Evolutionary conservation across 441 rosid genomes (phyloP), one percentile per base, ranked within the genome.

Genomic region (Populus hybrid): DNA sequence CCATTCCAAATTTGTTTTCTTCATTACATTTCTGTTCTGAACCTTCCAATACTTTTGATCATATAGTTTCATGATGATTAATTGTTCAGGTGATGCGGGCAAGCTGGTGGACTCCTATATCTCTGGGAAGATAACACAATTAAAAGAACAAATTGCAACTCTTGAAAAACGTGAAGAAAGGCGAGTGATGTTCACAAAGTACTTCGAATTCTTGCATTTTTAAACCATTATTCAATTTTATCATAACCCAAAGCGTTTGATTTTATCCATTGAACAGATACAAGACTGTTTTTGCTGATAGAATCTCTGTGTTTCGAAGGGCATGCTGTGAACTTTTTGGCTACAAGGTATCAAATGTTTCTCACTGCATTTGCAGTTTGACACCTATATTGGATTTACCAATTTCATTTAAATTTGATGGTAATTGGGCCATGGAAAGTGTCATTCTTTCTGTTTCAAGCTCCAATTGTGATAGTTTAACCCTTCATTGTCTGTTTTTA

Each of bases 311-410:
- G 75, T 94, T 95, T 85, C 88, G 98, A 83, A 90, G 97, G 86
- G 99, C 99, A 34, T 95, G 97, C 68, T 95, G 99, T 70, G 99
- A 94, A 87, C 95, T 95, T 42, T 95, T 95, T 77, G 99, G 99
- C 76, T 94, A 95, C 89, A 95, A 95, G 99, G 99, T 94, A 90
- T 84, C 18, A 24, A 66, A 57, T 76, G 21, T 64, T 75, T 50
- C 68, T 63, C 26, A 23, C 74, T n/a, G 35, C 70, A 59, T 28
- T 70, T 10, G 53, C 68, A 46, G 24, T 28, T 73, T 11, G 14
- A 32, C 35, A 65, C 32, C 30, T 32, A 8, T 50, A 23, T 4
- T 28, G 30, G 69, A 28, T 66, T 63, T 74, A 18, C 36, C 46
- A 28, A 24, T 75, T 24, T 30, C 30, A 67, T 65, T 38, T 24